A percentile compares a stretch with the other conserved stretches of the same genome.
Conservation (phyloP, 768 basidiomycete species). For the Podaxis pistillaris region DNA sequence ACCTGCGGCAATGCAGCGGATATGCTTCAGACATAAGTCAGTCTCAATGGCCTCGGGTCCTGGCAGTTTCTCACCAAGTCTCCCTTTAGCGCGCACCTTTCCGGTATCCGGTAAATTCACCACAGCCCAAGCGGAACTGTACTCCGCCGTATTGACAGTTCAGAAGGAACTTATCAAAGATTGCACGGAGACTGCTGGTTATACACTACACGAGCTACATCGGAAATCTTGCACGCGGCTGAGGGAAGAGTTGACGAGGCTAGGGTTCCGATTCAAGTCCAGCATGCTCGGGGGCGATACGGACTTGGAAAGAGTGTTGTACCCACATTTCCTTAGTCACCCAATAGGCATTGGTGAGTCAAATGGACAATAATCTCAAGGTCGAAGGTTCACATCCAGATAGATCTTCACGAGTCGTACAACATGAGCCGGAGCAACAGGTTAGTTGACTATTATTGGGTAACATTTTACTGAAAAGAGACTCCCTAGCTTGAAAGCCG, state of each 20-base stretch:
- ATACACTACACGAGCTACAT: constrained; percentile 79
- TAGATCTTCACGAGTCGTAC: constrained; percentile 87
- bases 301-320: constrained; percentile 73
- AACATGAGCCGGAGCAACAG: constrained; percentile 54
- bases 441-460: constrained; percentile 12
- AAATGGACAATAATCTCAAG: not conserved
- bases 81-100: constrained; percentile 73
- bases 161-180: constrained; percentile 66
- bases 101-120: constrained; percentile 84
- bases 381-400: constrained; percentile 10
- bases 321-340: constrained; percentile 93
- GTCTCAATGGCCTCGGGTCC: constrained; percentile 19
- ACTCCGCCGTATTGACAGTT: constrained; percentile 69
- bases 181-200: constrained; percentile 54
- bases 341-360: constrained; percentile 83
- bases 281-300: constrained; percentile 37
- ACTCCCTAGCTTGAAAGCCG: constrained; percentile 58
- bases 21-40: constrained; percentile 94
- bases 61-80: constrained; percentile 10
- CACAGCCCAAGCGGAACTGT: constrained; percentile 78
- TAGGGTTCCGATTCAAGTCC: constrained; percentile 55
- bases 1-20: constrained; percentile 46
- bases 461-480: not conserved
- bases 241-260: constrained; percentile 68
- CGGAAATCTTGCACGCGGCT: constrained; percentile 65